Base-by-base conservation (phyloP, 2,329 filamentous ascomycete genomes). In the Fusarium palustre region DNA sequence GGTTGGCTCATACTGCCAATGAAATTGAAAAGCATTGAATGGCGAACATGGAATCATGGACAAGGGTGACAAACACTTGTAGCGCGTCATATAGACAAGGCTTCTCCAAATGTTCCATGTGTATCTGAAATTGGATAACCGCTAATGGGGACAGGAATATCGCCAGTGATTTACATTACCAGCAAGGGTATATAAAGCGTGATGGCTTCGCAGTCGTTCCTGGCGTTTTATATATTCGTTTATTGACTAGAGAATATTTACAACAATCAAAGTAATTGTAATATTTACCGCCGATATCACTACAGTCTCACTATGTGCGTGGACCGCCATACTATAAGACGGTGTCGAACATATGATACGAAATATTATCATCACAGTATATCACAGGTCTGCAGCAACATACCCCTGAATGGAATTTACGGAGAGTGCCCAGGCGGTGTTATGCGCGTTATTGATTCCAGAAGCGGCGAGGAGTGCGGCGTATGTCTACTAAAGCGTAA, bases 151-250 rank as follows among this genome's bases (percentile, higher is more conserved):
- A 13, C 4, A 8, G 22, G 38, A 24, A 16, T 16, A 16, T 4
- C 13, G 10, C 5, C 15, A 16, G 39, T 24, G 39, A 24, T 24
- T 42, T 2, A 24, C n/a, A 2, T 0, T 7, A 24, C 12, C 15
- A 11, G 2, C 4, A 25, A 42, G 3, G 7, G 15, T 11, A 42
- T 25, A 42, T 11, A 42, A 22, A 25, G 39, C 8, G 4, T 8
- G 2, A 6, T 3, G 18, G 9, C 7, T 10, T 24, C 7, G 2
- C 6, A 25, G 15, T 18, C 7, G 15, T 10, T 10, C 10, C 0
- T 16, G 1, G 3, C 12, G 7, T 20, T 8, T 8, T 3, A 10
- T 10, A 24, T 16, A 41, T 24, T 9, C 12, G 1, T 25, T 10
- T 10, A 18, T 4, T 3, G 18, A 8, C 5, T 6, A 4, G 4